phyloP scores from a whole-genome alignment of 2,329 filamentous ascomycete genomes.

The Neofusicoccum umdonicola region DNA sequence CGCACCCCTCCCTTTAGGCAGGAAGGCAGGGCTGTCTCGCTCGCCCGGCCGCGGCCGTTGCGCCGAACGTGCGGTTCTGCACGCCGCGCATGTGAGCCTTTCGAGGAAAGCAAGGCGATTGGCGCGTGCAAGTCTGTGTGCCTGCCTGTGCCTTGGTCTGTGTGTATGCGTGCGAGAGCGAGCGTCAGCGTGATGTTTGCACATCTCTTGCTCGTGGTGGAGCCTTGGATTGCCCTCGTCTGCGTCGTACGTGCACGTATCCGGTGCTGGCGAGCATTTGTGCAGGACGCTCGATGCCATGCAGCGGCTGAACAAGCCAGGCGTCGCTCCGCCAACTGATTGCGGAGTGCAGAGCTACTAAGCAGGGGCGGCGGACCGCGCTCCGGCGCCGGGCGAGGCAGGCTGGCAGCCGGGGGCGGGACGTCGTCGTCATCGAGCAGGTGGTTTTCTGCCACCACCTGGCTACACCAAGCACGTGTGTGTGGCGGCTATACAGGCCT shows the following conservation, averaged over 20 bases:
- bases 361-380: not conserved
- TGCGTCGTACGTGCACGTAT: no score
- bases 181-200: no score
- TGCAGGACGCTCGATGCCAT: not conserved
- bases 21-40: not conserved
- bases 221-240: no score
- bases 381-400: not conserved
- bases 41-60: no score
- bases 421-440: not conserved
- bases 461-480: not conserved
- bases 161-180: not conserved
- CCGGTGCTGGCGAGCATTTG: not conserved
- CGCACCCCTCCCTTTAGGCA: not conserved
- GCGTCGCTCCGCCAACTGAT: not conserved
- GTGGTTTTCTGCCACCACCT: no score
- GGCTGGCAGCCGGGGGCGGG: not conserved
- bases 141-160: not conserved
- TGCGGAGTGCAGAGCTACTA: not conserved
- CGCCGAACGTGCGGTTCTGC: no score
- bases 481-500: not conserved
- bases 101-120: not conserved
- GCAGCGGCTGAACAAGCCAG: not conserved
- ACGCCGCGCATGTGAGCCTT: not conserved
- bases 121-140: not conserved
- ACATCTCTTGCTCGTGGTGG: no score